These are phyloP conservation scores for Neonectria sp. DNA, from an alignment of 2,329 filamentous ascomycete species.

Conservation along the genomic window DNA sequence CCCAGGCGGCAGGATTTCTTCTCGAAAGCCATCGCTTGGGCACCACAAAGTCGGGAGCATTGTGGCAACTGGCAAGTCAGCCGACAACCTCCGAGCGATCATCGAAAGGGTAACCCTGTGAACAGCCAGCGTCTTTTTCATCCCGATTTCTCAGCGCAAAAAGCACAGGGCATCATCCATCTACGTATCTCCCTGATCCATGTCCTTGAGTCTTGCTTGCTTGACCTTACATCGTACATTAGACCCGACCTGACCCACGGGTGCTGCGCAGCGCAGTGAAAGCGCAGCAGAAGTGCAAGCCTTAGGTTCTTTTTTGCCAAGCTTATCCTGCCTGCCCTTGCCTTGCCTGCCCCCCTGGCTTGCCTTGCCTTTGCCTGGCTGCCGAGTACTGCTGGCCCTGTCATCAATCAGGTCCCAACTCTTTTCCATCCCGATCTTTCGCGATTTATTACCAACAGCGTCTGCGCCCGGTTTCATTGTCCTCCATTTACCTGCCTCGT, in stretches of 20 bases:
- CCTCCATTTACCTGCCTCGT: not conserved
- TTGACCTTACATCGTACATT: constrained; percentile 1
- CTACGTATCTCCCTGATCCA: constrained; percentile 1
- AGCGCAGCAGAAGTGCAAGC: constrained; percentile 1
- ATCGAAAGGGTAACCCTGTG: constrained; percentile 17
- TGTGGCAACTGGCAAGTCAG: constrained; percentile 24
- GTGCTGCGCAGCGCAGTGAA: constrained; percentile 5
- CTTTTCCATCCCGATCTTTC: constrained; percentile 14
- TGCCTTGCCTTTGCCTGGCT: not conserved
- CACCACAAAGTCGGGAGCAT: constrained; percentile 2
- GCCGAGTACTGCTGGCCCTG: not conserved
- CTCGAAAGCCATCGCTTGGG: constrained; percentile 6
- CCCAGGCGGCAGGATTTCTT: not conserved
- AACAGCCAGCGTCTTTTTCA: constrained; percentile 3
- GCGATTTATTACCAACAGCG: constrained; percentile 15
- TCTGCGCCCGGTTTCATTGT: constrained; percentile 8
- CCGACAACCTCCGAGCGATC: constrained; percentile 19
- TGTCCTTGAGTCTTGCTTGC: constrained; percentile 2
- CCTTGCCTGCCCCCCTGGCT: constrained; percentile 15
- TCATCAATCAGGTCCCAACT: constrained; percentile 26
- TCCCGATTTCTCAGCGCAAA: constrained; percentile 13
- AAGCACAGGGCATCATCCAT: constrained; percentile 2
- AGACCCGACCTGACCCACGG: constrained; percentile 12
- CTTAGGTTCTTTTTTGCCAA: constrained; percentile 6
- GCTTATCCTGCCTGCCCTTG: constrained; percentile 24